Evolutionary conservation across 2,329 filamentous ascomycete species (phyloP), one percentile per base, ranked within the genome.

Genomic region (Fusarium torulosum): DNA sequence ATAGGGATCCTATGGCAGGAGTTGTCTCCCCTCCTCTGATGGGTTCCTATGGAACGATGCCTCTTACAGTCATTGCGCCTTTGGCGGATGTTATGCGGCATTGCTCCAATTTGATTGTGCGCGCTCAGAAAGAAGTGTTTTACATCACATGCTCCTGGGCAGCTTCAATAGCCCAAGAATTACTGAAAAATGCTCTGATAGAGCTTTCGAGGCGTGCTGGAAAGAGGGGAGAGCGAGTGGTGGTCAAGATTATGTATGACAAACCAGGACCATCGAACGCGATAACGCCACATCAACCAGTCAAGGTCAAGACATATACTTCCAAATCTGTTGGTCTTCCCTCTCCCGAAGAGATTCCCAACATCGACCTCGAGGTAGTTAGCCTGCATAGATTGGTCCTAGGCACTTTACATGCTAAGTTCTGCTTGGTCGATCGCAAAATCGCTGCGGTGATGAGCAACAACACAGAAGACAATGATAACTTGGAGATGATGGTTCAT

Each of bases 401-500:
- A 4, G 91, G 92, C 1, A 95, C 92, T 0, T 90, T 94, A 40
- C 92, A 94, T 72, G 83, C 88, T 64, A 95, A 95, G 74, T 93
- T 90, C 74, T 91, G 92, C 83, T 81, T 94, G 2, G 87, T 94
- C 2, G 92, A 95, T 75, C 84, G 91, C 8, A 87, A 85, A 63
- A 82, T 90, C n/a, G 91, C 86, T 0, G 80, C 92, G 2, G 75
- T 94, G 3, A 90, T 91, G 78, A 94, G 91, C 79, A 93, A 93
- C 75, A 95, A 94, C 72, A 91, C 94, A 49, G 84, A 88, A 76
- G 88, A 93, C 66, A 94, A 93, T 53, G 90, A 92, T 70, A 95
- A 95, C 67, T 62, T 94, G 55, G 92, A 95, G 76, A 94, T 95
- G 91, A 89, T 93, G 85, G 83, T 86, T 4, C 91, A 92, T 55